phyloP scores from a whole-genome alignment of 495 filamentous ascomycete genomes.

The Astrothelium macrocarpum region DNA sequence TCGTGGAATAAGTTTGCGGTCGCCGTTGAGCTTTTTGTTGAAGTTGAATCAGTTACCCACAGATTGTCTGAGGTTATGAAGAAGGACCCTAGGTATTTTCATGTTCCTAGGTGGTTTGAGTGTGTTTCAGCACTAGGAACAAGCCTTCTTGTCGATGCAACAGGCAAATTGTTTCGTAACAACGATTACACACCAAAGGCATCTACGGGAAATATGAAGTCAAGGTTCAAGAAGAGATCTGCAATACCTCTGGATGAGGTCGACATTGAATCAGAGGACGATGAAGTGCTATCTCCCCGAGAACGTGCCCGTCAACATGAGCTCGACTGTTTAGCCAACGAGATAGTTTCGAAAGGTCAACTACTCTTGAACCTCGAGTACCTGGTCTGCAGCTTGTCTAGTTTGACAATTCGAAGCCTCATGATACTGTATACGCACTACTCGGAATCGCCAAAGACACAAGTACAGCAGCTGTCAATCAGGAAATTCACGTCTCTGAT shows the following conservation, averaged over 20 bases:
- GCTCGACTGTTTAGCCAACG: background rate
- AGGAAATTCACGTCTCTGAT: background rate
- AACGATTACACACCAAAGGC: slow-evolving; percentile 7
- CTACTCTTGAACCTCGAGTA: background rate
- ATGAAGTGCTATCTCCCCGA: slow-evolving; percentile 3
- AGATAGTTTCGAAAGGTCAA: background rate
- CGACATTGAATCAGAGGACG: slow-evolving; percentile 11
- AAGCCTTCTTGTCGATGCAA: slow-evolving; percentile 10
- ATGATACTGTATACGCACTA: slow-evolving; percentile 18
- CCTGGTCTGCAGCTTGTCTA: background rate
- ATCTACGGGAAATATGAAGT: background rate
- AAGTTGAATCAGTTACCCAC: slow-evolving; percentile 13
- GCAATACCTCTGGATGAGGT: background rate
- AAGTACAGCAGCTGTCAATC: background rate
- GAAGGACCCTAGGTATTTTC: background rate
- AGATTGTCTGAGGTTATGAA: slow-evolving; percentile 20
- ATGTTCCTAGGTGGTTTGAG: background rate
- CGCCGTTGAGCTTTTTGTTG: slow-evolving; percentile 11
- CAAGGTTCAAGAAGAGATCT: background rate
- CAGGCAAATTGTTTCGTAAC: slow-evolving; percentile 14
- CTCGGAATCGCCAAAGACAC: slow-evolving; percentile 18
- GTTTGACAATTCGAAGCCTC: slow-evolving; percentile 15
- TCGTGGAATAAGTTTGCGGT: slow-evolving; percentile 16
- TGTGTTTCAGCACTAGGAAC: slow-evolving; percentile 11
- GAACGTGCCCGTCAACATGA: background rate